Base-by-base conservation (phyloP, 495 filamentous ascomycete species). In the Copromyces sp. region DNA sequence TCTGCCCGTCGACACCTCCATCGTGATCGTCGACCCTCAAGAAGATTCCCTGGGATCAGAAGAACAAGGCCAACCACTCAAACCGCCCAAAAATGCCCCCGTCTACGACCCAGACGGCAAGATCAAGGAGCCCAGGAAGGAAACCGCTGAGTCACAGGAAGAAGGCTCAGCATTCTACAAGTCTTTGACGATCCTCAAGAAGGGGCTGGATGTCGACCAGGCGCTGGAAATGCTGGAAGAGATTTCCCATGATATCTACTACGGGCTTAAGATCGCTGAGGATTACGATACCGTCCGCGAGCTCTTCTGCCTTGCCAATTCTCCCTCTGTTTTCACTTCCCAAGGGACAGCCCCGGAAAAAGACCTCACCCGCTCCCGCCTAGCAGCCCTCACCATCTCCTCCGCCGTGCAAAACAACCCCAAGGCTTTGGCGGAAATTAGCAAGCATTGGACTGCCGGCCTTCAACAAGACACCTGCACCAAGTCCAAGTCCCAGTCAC, bases 241-340 rank as follows among this genome's bases (percentile, higher is more conserved):
- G 9, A 80, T 91, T 39, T 83, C 86, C 6, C 89, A 92, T 77
- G 89, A 89, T 75, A 86, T 90, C 74, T 90, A 91, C 81, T 92
- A 90, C 82, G 90, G 90, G n/a, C 80, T 89, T 8, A 86, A 89
- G 74, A 84, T 92, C 65, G 79, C 86, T 24, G 82, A 86, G 68
- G 84, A 89, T 72, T 71, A 77, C 5, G 80, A 80, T n/a, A 82
- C 83, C 5, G 71, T 86, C 11, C 82, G 80, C 47, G 76, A 79
- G 12, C 81, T 88, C 4, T 77, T 87, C 71, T 83, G 83, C 70
- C 81, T 84, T 8, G 78, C 83, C 70, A 79, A 76, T 69, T 38
- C 73, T 5, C 7, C 70, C 41, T 75, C 75, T 39, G 69, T 74
- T 20, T 69, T 74, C 71, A 39, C 35, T 71, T 29, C 45, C 12